Evolutionary conservation across 2,329 filamentous ascomycete species (phyloP), one percentile per base, ranked within the genome.

Genomic region (Cytospora piceae): DNA sequence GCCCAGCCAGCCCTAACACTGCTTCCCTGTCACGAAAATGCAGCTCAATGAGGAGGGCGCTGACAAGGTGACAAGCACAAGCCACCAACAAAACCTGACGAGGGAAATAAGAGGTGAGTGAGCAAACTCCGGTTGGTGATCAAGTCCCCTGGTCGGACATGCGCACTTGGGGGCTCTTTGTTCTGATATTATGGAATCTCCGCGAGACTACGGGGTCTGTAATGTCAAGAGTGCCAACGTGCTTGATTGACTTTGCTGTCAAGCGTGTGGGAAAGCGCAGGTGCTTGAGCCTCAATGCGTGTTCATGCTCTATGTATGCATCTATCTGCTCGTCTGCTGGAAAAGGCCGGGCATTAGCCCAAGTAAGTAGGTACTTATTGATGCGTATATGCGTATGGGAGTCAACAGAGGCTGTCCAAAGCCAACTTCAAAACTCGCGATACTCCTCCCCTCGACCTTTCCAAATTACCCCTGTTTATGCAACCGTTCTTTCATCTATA

Each of bases 1-100:
- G 34, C 29, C 15, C 46, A 24, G 39, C 55, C 55, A 53, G 31
- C 42, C 54, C 46, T 58, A 54, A 11, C 53, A 46, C 39, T 42
- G 32, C 31, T 53, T 64, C 31, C 55, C 55, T 34, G n/a, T 37
- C 17, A n/a, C 11, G n/a, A 8, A 9, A 49, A 24, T 49, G 46
- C 46, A 20, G 46, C n/a, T 22, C 46, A 37, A 37, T 15, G 15
- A 8, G 1, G 9, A 24, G 46, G n/a, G 9, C 15, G 11, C 42
- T 46, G 8, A 7, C n/a, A 9, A 6, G 20, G 20, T 49, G n/a
- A 29, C 27, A 29, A 29, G 27, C 12, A 49, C 46, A 24, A 24
- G n/a, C 17, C n/a, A 49, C 46, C 39, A n/a, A 24, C n/a, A 9
- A 49, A 49, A 14, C 46, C 9, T 49, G 46, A 5, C 22, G 22